A percentile compares a stretch with the other conserved stretches of the same genome.
These are phyloP conservation scores for Tylopilus sp. DNA, from an alignment of 768 basidiomycete species.

Conservation along the genomic window DNA sequence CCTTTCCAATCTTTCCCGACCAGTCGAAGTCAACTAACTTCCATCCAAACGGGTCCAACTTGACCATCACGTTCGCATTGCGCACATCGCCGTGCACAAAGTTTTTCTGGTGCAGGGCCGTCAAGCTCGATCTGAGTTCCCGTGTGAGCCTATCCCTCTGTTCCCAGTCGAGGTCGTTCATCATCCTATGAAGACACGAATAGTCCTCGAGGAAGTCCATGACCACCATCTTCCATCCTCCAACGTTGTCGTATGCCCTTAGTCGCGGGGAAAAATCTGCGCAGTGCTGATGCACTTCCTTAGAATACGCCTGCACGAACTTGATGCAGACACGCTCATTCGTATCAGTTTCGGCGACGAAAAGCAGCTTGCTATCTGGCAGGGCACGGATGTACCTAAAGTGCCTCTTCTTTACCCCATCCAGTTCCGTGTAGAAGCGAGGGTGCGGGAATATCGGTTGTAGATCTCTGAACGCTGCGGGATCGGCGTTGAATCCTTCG, in stretches of 20 bases:
- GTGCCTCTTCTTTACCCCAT: neutral
- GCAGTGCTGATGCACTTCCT: neutral
- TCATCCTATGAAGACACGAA: neutral
- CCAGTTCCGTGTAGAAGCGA: neutral
- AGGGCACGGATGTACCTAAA: neutral
- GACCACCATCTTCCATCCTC: slow-evolving; percentile 33
- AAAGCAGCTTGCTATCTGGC: neutral
- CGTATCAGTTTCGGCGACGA: neutral
- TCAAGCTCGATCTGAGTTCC: neutral
- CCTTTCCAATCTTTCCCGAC: slow-evolving; percentile 20
- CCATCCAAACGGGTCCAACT: neutral
- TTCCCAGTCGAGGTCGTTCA: neutral
- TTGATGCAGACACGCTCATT: neutral
- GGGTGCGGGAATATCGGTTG: neutral
- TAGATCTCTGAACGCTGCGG: neutral
- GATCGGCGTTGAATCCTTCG: neutral
- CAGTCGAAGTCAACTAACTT: slow-evolving; percentile 26
- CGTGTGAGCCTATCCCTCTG: neutral
- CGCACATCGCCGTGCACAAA: slow-evolving; percentile 25
- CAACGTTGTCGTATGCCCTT: slow-evolving; percentile 24
- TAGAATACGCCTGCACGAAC: neutral
- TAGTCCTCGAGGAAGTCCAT: slow-evolving; percentile 30
- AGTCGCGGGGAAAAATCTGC: slow-evolving; percentile 16
- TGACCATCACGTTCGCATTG: slow-evolving; percentile 20
- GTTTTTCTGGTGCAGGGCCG: slow-evolving; percentile 10